Conservation (phyloP, 495 filamentous ascomycete genomes). For the Neurospora sp. region DNA sequence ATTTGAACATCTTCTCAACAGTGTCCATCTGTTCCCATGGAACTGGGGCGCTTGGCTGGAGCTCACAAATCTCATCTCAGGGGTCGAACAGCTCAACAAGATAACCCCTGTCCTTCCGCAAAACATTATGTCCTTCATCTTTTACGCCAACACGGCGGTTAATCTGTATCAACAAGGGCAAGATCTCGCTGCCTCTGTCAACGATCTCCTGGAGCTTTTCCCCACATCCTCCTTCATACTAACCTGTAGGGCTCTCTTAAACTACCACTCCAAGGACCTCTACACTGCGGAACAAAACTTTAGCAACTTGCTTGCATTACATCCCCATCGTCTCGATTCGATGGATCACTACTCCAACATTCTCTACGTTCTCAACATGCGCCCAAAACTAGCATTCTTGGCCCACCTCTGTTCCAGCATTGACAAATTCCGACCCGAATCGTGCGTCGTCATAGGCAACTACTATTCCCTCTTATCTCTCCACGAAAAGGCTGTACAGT, state of each 20-base stretch:
- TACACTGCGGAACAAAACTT: conserved; percentile 80
- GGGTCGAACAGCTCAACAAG: conserved; percentile 56
- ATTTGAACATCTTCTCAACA: conserved; percentile 69
- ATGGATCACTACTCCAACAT: conserved; percentile 96
- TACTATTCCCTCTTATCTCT: conserved; percentile 89
- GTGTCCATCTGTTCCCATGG: conserved; percentile 77
- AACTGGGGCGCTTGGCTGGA: conserved; percentile 98
- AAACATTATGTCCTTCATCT: conserved; percentile 88
- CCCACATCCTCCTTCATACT: conserved; percentile 79
- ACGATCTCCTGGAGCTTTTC: conserved; percentile 70
- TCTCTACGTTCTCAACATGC: conserved; percentile 78
- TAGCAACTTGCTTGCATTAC: conserved; percentile 61
- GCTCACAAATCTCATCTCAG: conserved; percentile 62
- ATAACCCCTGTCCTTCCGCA: conserved; percentile 56
- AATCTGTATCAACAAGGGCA: conserved; percentile 82
- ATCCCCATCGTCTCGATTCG: conserved; percentile 82
- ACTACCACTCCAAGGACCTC: conserved; percentile 92
- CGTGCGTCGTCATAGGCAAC: conserved; percentile 93
- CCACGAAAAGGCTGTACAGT: conserved; percentile 96
- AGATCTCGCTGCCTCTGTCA: conserved; percentile 58
- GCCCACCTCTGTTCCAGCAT: conserved; percentile 81
- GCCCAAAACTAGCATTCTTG: conserved; percentile 83
- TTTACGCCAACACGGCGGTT: conserved; percentile 79
- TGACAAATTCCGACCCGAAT: conserved; percentile 95
- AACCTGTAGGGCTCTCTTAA: conserved; percentile 76